Percentiles rank a stretch among this genome's conserved stretches.
Conservation (phyloP, 768 basidiomycete species). For the Lanmaoa pseudosensibilis region DNA sequence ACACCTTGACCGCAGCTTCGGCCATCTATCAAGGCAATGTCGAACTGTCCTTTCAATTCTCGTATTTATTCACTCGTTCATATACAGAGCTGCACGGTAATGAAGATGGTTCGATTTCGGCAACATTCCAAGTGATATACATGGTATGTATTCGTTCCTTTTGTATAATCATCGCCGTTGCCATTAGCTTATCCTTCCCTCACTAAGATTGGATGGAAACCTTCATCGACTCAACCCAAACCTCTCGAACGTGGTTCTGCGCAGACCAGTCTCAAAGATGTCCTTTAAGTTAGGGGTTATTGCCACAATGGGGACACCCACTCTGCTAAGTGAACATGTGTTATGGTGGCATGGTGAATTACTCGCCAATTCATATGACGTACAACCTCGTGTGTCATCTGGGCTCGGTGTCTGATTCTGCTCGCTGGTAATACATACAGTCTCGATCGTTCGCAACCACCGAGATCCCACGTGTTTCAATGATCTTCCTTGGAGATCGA, state of each 20-base stretch:
- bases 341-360: background rate
- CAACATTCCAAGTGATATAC: conserved; percentile 95
- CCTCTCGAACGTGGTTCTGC: conserved; percentile 64
- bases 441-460: background rate
- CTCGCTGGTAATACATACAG: background rate
- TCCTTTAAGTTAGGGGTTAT: conserved; percentile 37
- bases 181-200: background rate
- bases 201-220: conserved; percentile 81
- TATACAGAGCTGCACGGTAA: conserved; percentile 76
- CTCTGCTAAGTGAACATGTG: background rate
- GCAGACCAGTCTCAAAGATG: conserved; percentile 60
- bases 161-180: background rate
- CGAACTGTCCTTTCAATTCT: background rate
- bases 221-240: conserved; percentile 62
- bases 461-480: background rate
- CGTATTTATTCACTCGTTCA: background rate
- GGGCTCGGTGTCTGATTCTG: background rate
- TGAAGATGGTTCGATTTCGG: conserved; percentile 82
- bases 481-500: background rate
- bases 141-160: conserved; percentile 56
- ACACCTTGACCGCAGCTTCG: conserved; percentile 87
- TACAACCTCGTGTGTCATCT: background rate
- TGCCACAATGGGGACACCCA: background rate
- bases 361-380: background rate
- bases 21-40: conserved; percentile 86